Evolutionary conservation across 2,329 filamentous ascomycete species (phyloP), one percentile per base, ranked within the genome.

Genomic region (Ophiostoma ulmi): DNA sequence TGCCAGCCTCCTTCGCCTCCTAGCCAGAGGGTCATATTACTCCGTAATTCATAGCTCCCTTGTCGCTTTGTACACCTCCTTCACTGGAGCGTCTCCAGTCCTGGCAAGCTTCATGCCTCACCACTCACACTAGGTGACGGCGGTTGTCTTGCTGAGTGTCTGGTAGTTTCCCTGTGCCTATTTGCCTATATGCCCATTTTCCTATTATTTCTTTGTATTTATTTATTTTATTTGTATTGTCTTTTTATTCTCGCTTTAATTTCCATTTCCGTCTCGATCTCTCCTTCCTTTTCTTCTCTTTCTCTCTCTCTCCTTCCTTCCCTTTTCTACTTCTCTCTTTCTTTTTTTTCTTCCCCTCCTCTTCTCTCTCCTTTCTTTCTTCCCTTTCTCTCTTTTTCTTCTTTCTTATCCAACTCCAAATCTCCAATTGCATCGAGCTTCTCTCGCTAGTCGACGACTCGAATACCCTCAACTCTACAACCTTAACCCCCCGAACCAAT

Each of bases 241-340:
- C 22, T 44, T 65, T 69, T 66, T 70, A 67, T 44, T 72, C 68
- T 74, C 71, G 67, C 70, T 73, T 70, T 72, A 63, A 68, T 65
- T 36, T 64, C 35, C 36, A 65, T 8, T 38, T 38, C 7, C 61
- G 35, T 65, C 35, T 66, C 38, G 39, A 66, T 66, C 63, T 39
- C 63, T 66, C 63, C 36, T 39, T 66, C 63, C 63, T 31, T 44
- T 66, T 22, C 36, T 36, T 69, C 66, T 67, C 36, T 44, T 4
- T 20, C 35, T 70, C 64, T 63, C 41, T 52, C 38, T 17, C 41
- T 52, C 38, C 7, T 66, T 22, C 38, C 36, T 36, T 71, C 52
- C 48, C 22, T 66, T 55, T 63, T 58, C 70, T 52, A 35, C 70
- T 61, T 73, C 69, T 63, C 20, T 14, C 36, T 17, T 64, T 31